Conservation (phyloP, 1,284 basidiomycete species). For the Tilletia horrida region DNA sequence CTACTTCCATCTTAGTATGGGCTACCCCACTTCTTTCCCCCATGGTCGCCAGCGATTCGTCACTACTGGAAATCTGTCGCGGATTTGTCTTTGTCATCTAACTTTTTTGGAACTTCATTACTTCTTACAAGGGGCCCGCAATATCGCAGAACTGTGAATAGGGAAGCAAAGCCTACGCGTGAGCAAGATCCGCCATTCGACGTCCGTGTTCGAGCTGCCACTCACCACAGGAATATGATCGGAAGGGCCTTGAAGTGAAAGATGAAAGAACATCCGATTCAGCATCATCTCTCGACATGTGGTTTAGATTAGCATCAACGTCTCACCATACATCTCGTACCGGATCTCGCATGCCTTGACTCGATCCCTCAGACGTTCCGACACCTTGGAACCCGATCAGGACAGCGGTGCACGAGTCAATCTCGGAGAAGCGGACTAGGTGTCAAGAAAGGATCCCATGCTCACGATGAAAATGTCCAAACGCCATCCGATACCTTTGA, state of each 20-base stretch:
- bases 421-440: not conserved
- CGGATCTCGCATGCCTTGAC: conserved; percentile 76
- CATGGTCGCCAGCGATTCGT: too few species aligned
- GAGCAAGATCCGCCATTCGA: too few species aligned
- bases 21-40: too few species aligned
- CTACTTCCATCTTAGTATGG: too few species aligned
- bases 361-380: conserved; percentile 63
- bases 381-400: conserved; percentile 23
- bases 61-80: too few species aligned
- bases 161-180: not conserved
- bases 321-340: conserved; percentile 71
- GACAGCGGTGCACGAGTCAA: not conserved
- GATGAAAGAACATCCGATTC: not conserved
- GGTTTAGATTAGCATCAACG: too few species aligned
- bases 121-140: conserved; percentile 6
- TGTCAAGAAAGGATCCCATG: not conserved
- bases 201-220: too few species aligned
- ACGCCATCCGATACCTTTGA: conserved; percentile 80
- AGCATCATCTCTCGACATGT: too few species aligned
- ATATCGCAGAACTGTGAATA: conserved; percentile 16
- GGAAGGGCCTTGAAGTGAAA: not conserved
- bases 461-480: conserved; percentile 67
- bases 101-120: not conserved
- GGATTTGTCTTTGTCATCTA: too few species aligned
- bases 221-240: conserved; percentile 17